Evolutionary conservation across 371 early-diverging fungal species (phyloP), one percentile per base, ranked within the genome.

Genomic region (Mucor saturninus): DNA sequence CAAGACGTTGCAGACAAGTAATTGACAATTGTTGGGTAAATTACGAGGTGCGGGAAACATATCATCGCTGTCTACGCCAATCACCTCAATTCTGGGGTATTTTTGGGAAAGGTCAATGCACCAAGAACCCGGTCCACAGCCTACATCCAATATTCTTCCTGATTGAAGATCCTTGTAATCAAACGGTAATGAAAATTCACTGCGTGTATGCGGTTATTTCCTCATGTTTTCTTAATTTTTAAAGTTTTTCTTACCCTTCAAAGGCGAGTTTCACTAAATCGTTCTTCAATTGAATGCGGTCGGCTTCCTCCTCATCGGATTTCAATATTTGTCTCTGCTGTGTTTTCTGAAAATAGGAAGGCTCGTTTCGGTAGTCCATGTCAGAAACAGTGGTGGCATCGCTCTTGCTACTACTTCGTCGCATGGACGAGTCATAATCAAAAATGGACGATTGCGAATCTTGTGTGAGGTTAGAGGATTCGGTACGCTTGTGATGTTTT

Each of bases 101-200:
- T 65, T 61, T 28, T 56, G 56, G 35, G 76, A 64, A 7, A 75
- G 49, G 52, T 75, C 76, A 53, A 75, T 69, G 43, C 72, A 72
- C 76, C 76, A 75, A 15, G 71, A 62, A 10, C 76, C 76, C 28
- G 73, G 67, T 5, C 76, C 76, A 64, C 76, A 75, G 13, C 76
- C 73, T 29, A 75, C 58, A 56, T 75, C 75, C 2, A 75, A 39
- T 3, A 75, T 64, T 37, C 43, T 45, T 30, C 59, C 69, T 2
- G 46, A 43, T 2, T 43, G 15, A n/a, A 75, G 37, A 8, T 66
- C 60, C 29, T 49, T 30, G 31, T 72, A 69, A 39, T 72, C 65
- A 46, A 72, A 67, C 3, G 75, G 75, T 26, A 72, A 51, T 10
- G 53, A 61, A 48, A 69, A 73, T 40, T 73, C 75, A 21, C 75